These are phyloP conservation scores for Magnusiomyces suaveolens DNA, from an alignment of 1,139 yeast genomes.

Conservation along the genomic window DNA sequence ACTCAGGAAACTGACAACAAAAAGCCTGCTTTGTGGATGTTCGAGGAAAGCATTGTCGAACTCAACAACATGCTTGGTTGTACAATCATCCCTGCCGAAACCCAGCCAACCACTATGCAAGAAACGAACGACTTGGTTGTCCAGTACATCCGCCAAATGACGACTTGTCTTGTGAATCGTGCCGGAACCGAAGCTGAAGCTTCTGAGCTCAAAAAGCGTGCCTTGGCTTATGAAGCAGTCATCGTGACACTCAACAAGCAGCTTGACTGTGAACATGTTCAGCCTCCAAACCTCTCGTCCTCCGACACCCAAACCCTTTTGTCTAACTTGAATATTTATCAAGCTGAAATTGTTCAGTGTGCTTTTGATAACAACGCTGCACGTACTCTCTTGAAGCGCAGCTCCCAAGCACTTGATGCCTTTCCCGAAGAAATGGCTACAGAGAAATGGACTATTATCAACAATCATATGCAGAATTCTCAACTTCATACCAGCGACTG, in stretches of 20 bases:
- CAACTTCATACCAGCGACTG: too few species aligned
- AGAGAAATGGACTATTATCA: not conserved
- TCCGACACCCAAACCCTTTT: not conserved
- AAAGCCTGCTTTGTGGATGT: not conserved
- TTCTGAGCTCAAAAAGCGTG: not conserved
- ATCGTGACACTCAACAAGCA: not conserved
- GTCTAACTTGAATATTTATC: not conserved
- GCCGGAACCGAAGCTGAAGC: not conserved
- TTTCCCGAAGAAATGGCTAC: not conserved
- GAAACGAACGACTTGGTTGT: not conserved
- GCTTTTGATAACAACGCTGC: not conserved
- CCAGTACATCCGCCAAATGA: not conserved
- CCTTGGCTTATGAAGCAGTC: not conserved
- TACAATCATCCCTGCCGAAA: slow-evolving; percentile 5
- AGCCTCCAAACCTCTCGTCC: not conserved
- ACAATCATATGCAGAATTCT: too few species aligned
- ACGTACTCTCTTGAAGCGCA: not conserved
- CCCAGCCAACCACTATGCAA: not conserved
- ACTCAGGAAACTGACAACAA: not conserved
- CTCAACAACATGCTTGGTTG: not conserved
- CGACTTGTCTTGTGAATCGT: not conserved
- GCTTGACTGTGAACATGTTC: not conserved
- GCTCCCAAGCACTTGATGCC: too few species aligned
- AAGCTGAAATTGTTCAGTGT: not conserved
- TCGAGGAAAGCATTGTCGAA: not conserved